Base-by-base conservation (phyloP, 1,284 basidiomycete species). In the Marasmius fiardii region DNA sequence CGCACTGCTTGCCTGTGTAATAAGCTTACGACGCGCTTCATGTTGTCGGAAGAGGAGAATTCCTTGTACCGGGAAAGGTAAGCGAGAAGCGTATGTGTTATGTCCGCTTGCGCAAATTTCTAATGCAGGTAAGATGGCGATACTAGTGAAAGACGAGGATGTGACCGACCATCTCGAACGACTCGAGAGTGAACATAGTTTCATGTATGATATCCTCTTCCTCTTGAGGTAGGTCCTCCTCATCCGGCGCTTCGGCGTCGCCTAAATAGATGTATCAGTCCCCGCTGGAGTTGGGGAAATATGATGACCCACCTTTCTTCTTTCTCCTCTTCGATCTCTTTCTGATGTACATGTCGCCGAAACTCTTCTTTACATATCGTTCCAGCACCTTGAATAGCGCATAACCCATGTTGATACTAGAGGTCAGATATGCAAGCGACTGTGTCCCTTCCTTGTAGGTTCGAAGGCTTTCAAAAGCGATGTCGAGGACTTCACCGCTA, bases 401-500 rank as follows among this genome's bases (percentile, higher is more conserved):
- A 65, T 93, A 93, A 1, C 89, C 85, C 55, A 97, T 80, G 64
- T 89, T 78, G 43, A 98, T 79, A 59, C 91, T 86, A 0, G 93
- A 84, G 64, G 95, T 89, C 51, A 98, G 82, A 71, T 93, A 97
- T 7, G 86, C 76, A 47, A 86, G 71, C 20, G 79, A 82, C 67
- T 87, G 86, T 14, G 79, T 84, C 63, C 86, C 84, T 69, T 87
- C 81, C 64, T 87, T 90, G 76, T 93, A 96, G 33, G 77, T 74
- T 43, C 82, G 77, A 53, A 97, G 70, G 53, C 90, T 86, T 24
- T 89, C 85, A 41, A 94, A 74, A 0, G 93, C 82, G 21, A 94
- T 83, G 64, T 97, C 94, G 48, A 98, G 83, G 16, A 95, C 86
- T 61, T 95, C 92, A 34, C 92, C 93, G 64, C 95, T 94, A 74